Conservation (phyloP, 1,284 basidiomycete species). For the Ceratobasidium sp. region DNA sequence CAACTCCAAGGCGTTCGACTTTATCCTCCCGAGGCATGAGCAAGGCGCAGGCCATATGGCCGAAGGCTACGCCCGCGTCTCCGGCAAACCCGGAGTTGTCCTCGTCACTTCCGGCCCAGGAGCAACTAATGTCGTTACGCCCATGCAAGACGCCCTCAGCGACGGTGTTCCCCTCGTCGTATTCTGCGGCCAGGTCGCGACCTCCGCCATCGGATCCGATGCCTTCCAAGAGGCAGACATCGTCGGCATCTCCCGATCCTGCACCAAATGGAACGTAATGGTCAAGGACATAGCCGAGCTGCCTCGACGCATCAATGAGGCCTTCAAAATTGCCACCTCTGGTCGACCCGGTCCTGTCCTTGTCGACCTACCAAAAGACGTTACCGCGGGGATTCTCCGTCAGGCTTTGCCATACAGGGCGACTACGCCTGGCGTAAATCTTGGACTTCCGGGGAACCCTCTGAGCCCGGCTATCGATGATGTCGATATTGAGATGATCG, state of each 20-base stretch:
- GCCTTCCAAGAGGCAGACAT: slow-evolving; percentile 99
- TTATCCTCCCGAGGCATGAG: slow-evolving; percentile 95
- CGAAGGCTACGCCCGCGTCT: slow-evolving; percentile 97
- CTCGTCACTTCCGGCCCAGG: slow-evolving; percentile 98
- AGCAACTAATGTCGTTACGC: slow-evolving; percentile 97
- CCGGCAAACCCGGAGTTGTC: slow-evolving; percentile 96
- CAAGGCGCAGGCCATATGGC: slow-evolving; percentile 99
- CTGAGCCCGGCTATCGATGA: slow-evolving; percentile 67
- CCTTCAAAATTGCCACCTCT: slow-evolving; percentile 98
- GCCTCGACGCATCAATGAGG: slow-evolving; percentile 96
- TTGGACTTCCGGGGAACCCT: slow-evolving; percentile 82
- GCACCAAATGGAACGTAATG: slow-evolving; percentile 99
- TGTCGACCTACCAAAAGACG: slow-evolving; percentile 97
- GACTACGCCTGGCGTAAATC: slow-evolving; percentile 84
- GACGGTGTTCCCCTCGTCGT: slow-evolving; percentile 97
- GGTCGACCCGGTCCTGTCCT: slow-evolving; percentile 97
- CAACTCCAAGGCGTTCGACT: slow-evolving; percentile 95
- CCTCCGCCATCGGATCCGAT: slow-evolving; percentile 96
- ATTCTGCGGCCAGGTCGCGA: slow-evolving; percentile 97
- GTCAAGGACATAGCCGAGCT: slow-evolving; percentile 97
- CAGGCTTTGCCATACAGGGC: slow-evolving; percentile 88
- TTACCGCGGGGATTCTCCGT: slow-evolving; percentile 91
- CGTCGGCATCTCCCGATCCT: slow-evolving; percentile 94
- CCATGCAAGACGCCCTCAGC: slow-evolving; percentile 96
- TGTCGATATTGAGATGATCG: slow-evolving; percentile 74